Evolutionary conservation across 1,139 yeast genomes (phyloP), one percentile per base, ranked within the genome.

Genomic region (Debaryomyces coudertii): DNA sequence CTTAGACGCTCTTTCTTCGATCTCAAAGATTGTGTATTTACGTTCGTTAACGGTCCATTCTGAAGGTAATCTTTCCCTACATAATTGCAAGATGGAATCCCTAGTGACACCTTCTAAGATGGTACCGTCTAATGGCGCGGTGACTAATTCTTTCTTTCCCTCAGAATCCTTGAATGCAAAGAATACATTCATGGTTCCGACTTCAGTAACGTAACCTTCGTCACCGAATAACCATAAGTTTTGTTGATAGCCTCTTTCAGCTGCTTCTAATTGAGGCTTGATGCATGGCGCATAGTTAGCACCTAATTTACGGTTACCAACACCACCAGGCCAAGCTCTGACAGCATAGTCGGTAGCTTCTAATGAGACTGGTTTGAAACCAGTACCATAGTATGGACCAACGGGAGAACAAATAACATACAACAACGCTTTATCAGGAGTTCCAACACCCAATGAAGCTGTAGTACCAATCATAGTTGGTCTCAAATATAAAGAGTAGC

Each of bases 311-410:
- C 83, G 85, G 77, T 90, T 85, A 69, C 99, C 99, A 53, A 85
- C 90, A 66, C 98, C 99, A 61, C 97, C 97, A 60, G 98, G 98
- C 98, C 98, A 93, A 12, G 99, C 97, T 73, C 98, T 86, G 22
- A 92, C 93, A 40, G 96, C 96, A 57, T 88, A 83, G 63, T 89
- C 96, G 29, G 97, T 90, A 55, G 98, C 98, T 73, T 92, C 97
- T 51, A 93, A 77, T 47, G 83, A 78, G 43, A 93, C 96, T 29
- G 98, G 97, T 70, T 90, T 90, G 82, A 92, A 92, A 7, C 97
- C 97, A 12, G 95, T 84, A 58, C 86, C 81, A 66, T 82, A 84
- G 74, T 87, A 87, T 31, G 98, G 97, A 27, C 98, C 98, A 23
- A 92, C 99, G 14, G 98, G 99, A 14, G 96, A 88, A 35, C 92